Evolutionary conservation across 805 yeast species (phyloP), one percentile per base, ranked within the genome.

Genomic region (Pichia membranifaciens): DNA sequence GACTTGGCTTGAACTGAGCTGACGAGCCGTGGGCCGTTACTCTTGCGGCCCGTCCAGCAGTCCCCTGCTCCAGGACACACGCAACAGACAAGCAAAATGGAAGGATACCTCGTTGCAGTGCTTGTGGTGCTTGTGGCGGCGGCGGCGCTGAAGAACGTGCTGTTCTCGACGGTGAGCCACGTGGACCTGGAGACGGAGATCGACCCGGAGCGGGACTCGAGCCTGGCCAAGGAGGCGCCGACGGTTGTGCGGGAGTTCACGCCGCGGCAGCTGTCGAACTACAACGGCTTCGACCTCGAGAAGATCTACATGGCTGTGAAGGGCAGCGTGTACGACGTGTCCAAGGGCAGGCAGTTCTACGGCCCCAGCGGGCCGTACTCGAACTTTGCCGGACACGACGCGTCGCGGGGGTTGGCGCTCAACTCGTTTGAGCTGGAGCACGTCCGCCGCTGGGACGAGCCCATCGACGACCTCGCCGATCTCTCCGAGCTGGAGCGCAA

Each of bases 301-400:
- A 80, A 79, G 57, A 87, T 91, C n/a, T 84, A 82, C 59, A 77
- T 91, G 52, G 93, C 87, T 0, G 87, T 91, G n/a, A 79, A 75
- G 55, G 95, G 96, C 1, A 82, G 74, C 22, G 96, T 91, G 3
- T 91, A 76, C 58, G 96, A 91, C 59, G 95, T 88, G 18, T 71
- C 87, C 5, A 70, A 72, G 10, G 95, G 95, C 0, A 78, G 90
- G 54, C 76, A 78, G 41, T 90, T 91, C 62, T 91, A 91, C 65
- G 98, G 98, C 0, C 98, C 98, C 6, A 87, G 91, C 28, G 97
- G 97, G 0, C 96, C 96, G 0, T 91, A 91, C 67, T 81, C 86
- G 38, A 87, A 86, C 60, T 91, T 91, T 72, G 97, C 97, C 0
- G 98, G 98, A 1, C 84, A 87, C 55, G 98, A 91, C 67, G 97